These are phyloP conservation scores for Melanopsichium pennsylvanicum DNA, from an alignment of 1,284 basidiomycete species.

Conservation along the genomic window DNA sequence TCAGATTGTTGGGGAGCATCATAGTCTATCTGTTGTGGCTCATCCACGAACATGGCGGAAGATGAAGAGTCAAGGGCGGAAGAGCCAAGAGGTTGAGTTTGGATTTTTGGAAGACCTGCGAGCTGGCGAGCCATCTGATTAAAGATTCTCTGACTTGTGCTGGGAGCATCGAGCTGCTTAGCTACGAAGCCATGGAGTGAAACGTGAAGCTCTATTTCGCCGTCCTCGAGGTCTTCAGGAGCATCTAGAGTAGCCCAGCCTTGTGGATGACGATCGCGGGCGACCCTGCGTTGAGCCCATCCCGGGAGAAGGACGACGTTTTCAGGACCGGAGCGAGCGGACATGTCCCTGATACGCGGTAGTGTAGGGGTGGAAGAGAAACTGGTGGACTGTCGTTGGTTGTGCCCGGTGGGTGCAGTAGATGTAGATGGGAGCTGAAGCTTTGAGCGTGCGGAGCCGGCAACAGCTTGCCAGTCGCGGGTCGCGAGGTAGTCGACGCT, in stretches of 20 bases:
- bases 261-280: conserved; percentile 46
- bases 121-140: conserved; percentile 51
- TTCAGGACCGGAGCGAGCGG: conserved; percentile 20
- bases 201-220: conserved; percentile 46
- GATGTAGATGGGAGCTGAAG: conserved; percentile 18
- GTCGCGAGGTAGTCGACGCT: conserved; percentile 35
- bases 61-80: conserved; percentile 15
- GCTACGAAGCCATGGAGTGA: conserved; percentile 35
- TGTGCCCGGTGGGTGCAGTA: not conserved
- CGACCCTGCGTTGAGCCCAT: conserved; percentile 42
- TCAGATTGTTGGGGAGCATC: not conserved
- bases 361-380: conserved; percentile 16
- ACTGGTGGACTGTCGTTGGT: conserved; percentile 2
- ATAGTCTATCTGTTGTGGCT: conserved; percentile 28
- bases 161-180: conserved; percentile 26
- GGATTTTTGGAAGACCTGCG: conserved; percentile 36
- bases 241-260: conserved; percentile 36
- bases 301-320: conserved; percentile 41
- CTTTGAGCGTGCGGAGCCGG: conserved; percentile 21
- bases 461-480: conserved; percentile 37
- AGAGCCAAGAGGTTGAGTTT: conserved; percentile 8
- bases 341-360: conserved; percentile 21
- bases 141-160: conserved; percentile 43
- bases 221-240: conserved; percentile 44
- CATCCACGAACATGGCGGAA: conserved; percentile 21